These are phyloP conservation scores for Coniochaeta sp. DNA, from an alignment of 2,329 filamentous ascomycete species.

Conservation along the genomic window DNA sequence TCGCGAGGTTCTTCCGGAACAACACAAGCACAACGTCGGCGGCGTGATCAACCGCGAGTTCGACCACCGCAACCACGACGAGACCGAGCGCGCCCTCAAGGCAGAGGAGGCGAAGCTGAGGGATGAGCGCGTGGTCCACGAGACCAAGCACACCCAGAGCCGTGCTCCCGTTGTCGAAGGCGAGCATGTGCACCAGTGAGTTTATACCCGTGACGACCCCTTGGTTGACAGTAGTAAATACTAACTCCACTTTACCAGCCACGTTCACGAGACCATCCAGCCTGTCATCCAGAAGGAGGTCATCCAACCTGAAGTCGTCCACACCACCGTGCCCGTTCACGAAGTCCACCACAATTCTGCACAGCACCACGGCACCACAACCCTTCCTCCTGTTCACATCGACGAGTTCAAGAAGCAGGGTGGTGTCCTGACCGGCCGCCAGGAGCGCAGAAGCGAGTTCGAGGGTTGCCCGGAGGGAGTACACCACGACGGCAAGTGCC, in stretches of 20 bases:
- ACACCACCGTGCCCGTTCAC: slow-evolving; percentile 65
- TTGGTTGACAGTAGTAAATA: neutral
- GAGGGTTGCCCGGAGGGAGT: slow-evolving; percentile 47
- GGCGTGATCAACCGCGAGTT: slow-evolving; percentile 53
- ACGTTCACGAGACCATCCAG: slow-evolving; percentile 62
- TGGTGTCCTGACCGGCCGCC: slow-evolving; percentile 43
- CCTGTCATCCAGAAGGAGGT: slow-evolving; percentile 64
- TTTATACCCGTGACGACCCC: neutral
- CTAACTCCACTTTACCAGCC: slow-evolving; percentile 19
- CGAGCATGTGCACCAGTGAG: slow-evolving; percentile 53
- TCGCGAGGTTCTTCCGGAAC: slow-evolving; percentile 39
- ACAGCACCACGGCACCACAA: slow-evolving; percentile 57
- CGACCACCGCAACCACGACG: slow-evolving; percentile 49
- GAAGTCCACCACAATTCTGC: slow-evolving; percentile 62
- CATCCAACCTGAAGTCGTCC: slow-evolving; percentile 58
- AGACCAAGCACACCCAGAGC: slow-evolving; percentile 39
- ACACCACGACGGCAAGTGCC: slow-evolving; percentile 26
- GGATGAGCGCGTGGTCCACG: slow-evolving; percentile 36
- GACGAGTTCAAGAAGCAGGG: slow-evolving; percentile 52
- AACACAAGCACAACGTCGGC: slow-evolving; percentile 52
- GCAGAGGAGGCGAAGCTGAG: slow-evolving; percentile 47
- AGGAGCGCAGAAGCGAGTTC: slow-evolving; percentile 48
- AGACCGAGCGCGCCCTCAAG: slow-evolving; percentile 37
- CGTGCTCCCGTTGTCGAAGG: slow-evolving; percentile 43
- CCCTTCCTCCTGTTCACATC: slow-evolving; percentile 56